Conservation (phyloP, 345 rosid species). For the Lepidium sativum region DNA sequence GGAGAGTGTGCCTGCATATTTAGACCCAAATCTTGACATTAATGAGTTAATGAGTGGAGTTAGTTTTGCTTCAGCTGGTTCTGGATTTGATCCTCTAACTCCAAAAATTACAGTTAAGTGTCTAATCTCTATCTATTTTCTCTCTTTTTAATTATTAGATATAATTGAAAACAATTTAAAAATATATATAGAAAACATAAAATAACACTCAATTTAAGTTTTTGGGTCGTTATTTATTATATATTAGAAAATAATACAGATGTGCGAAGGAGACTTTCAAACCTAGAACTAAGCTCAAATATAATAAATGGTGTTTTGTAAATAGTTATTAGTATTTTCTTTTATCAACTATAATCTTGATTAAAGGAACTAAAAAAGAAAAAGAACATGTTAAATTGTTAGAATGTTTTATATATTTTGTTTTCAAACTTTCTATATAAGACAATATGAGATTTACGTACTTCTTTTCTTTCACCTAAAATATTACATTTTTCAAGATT, state of each 20-base stretch:
- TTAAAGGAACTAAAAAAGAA: neutral
- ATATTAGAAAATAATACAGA: neutral
- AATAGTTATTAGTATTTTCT: neutral
- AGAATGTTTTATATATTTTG: neutral
- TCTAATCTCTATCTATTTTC: neutral
- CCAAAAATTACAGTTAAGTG: slow-evolving; percentile 42
- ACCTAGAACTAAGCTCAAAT: neutral
- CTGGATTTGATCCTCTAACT: slow-evolving; percentile 79
- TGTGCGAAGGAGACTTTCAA: neutral
- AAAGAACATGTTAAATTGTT: neutral
- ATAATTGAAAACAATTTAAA: too few species aligned
- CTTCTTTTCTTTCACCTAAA: neutral
- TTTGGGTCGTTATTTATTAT: neutral
- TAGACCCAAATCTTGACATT: slow-evolving; percentile 54
- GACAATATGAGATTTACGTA: neutral
- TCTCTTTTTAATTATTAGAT: neutral
- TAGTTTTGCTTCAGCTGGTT: slow-evolving; percentile 86
- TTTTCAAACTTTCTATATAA: neutral
- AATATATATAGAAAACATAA: neutral
- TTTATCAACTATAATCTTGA: neutral
- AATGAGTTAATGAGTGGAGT: slow-evolving; percentile 70
- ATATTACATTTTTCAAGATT: neutral
- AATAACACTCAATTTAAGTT: neutral
- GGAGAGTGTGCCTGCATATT: slow-evolving; percentile 61
- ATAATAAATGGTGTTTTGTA: neutral